Conservation (phyloP, 1,139 yeast genomes). For the Suhomyces ambrosiae region DNA sequence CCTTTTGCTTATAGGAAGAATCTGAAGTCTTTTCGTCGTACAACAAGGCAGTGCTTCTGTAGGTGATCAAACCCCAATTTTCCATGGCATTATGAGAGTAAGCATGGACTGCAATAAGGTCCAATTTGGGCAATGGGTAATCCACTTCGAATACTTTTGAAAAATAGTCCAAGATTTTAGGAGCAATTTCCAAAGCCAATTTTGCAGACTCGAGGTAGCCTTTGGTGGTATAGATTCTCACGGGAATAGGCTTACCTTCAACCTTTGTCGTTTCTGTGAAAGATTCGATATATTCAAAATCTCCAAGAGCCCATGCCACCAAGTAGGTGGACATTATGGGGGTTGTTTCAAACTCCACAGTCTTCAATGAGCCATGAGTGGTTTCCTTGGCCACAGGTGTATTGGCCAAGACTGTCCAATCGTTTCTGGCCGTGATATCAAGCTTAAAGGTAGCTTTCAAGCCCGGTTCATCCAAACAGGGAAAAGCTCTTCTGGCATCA, state of each 20-base stretch:
- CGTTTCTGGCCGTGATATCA: constrained; percentile 14
- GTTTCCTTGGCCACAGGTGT: constrained; percentile 18
- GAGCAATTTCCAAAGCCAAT: constrained; percentile 66
- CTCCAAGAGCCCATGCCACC: constrained; percentile 78
- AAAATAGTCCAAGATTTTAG: constrained; percentile 66
- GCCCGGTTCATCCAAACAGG: constrained; percentile 87
- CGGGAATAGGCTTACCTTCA: constrained; percentile 56
- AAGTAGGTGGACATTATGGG: constrained; percentile 77
- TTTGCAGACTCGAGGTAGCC: constrained; percentile 66
- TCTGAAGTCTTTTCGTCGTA: constrained; percentile 68
- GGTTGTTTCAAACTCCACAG: constrained; percentile 53
- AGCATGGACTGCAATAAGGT: constrained; percentile 74
- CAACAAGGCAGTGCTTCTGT: constrained; percentile 74
- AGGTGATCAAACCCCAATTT: constrained; percentile 86
- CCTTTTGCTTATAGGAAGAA: constrained; percentile 70
- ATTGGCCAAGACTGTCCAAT: constrained; percentile 22
- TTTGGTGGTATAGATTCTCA: constrained; percentile 70
- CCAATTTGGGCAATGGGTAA: constrained; percentile 74
- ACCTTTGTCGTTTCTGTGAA: constrained; percentile 39
- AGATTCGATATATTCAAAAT: constrained; percentile 69
- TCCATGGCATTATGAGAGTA: constrained; percentile 88
- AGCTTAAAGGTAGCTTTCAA: constrained; percentile 68
- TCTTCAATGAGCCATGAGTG: constrained; percentile 9
- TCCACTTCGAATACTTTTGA: constrained; percentile 65
- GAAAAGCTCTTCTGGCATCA: constrained; percentile 89